Conservation (phyloP, 2,329 filamentous ascomycete species). For the Aspergillus tubingensis region DNA sequence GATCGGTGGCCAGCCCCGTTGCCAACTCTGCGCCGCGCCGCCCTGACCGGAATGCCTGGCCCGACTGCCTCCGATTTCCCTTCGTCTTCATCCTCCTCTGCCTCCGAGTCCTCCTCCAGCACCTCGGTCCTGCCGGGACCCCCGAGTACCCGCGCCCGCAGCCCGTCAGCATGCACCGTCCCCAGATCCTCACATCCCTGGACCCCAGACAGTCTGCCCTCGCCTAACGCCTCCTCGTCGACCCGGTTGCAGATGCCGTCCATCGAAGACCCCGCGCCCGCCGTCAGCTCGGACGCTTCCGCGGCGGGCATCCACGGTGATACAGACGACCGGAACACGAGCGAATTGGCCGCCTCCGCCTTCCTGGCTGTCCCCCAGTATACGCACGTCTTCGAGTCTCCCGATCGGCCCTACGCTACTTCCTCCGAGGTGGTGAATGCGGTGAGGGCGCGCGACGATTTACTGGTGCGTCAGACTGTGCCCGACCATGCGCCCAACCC, state of each 20-base stretch:
- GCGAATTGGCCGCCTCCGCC: conserved; percentile 29
- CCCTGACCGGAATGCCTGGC: conserved; percentile 20
- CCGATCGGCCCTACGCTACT: conserved; percentile 22
- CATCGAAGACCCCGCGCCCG: neutral
- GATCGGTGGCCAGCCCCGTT: conserved; percentile 12
- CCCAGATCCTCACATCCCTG: conserved; percentile 10
- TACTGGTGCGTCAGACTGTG: conserved; percentile 3
- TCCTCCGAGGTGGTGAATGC: conserved; percentile 34
- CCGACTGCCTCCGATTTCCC: conserved; percentile 15
- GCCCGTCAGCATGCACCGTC: conserved; percentile 17
- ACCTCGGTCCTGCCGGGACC: neutral
- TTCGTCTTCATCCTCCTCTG: conserved; percentile 13
- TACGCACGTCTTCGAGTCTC: conserved; percentile 20
- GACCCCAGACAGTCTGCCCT: conserved; percentile 11
- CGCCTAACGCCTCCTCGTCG: conserved; percentile 9
- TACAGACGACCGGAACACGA: conserved; percentile 5
- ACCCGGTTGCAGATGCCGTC: conserved; percentile 9
- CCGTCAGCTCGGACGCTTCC: neutral
- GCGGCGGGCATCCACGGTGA: neutral
- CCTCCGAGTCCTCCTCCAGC: conserved; percentile 5
- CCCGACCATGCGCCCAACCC: conserved; percentile 3
- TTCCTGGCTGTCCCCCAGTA: conserved; percentile 34
- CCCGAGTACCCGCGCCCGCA: no score
- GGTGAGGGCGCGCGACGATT: conserved; percentile 21
- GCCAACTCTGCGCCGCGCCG: neutral